Evolutionary conservation across 306 rosid genomes (phyloP).

Genomic region (Neltuma alba): DNA sequence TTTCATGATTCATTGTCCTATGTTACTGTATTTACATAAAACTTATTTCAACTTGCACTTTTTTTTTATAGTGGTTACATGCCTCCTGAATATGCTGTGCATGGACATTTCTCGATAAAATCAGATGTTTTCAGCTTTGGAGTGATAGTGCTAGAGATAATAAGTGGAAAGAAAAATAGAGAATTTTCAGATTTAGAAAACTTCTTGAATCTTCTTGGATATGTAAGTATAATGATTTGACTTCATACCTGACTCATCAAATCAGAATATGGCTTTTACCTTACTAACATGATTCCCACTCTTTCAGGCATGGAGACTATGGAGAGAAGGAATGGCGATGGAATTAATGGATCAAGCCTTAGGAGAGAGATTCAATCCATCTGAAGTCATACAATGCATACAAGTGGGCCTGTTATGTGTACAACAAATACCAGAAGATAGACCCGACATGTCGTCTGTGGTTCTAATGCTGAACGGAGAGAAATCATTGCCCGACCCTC

Average conservation of each 20-base stretch:
- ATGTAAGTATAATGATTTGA: not conserved
- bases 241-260: not conserved
- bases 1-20: not conserved
- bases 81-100: slow-evolving; percentile 25
- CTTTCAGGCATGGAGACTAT: slow-evolving; percentile 29
- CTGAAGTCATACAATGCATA: slow-evolving; percentile 25
- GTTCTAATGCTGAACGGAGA: slow-evolving; percentile 28
- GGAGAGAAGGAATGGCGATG: slow-evolving; percentile 23
- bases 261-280: not conserved
- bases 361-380: not conserved
- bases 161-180: slow-evolving; percentile 25
- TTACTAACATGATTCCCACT: not conserved
- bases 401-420: slow-evolving; percentile 24
- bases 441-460: slow-evolving; percentile 20
- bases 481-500: slow-evolving; percentile 14
- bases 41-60: not conserved
- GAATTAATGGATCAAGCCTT: slow-evolving; percentile 3
- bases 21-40: not conserved
- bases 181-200: not conserved
- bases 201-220: slow-evolving; percentile 19
- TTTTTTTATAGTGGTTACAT: slow-evolving; percentile 27
- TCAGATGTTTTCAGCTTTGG: slow-evolving; percentile 26
- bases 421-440: slow-evolving; percentile 25
- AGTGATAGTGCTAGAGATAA: slow-evolving; percentile 21
- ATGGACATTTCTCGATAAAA: slow-evolving; percentile 8